Conservation (phyloP, 805 yeast species). For the Wickerhamiella cacticola region DNA sequence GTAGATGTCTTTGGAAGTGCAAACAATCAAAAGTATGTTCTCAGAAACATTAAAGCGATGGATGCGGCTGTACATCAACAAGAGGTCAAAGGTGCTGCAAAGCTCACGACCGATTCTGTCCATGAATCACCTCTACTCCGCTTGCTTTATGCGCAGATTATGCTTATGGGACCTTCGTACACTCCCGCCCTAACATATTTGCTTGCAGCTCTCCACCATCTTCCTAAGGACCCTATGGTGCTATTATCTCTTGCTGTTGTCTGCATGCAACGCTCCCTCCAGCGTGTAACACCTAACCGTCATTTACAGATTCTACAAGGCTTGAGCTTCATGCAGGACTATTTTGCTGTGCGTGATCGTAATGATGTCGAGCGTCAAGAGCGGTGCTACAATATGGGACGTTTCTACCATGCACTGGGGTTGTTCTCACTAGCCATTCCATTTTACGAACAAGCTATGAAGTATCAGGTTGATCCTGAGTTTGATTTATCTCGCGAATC, state of each 20-base stretch:
- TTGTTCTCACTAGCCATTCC: slow-evolving; percentile 57
- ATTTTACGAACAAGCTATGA: slow-evolving; percentile 60
- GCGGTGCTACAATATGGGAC: slow-evolving; percentile 67
- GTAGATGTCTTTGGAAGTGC: slow-evolving; percentile 56
- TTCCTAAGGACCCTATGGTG: slow-evolving; percentile 67
- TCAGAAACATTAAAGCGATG: slow-evolving; percentile 80
- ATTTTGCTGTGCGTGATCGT: slow-evolving; percentile 39
- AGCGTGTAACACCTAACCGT: slow-evolving; percentile 71
- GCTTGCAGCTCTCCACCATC: slow-evolving; percentile 53
- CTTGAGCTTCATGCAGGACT: slow-evolving; percentile 61
- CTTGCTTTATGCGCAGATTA: slow-evolving; percentile 65
- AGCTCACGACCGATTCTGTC: slow-evolving; percentile 32
- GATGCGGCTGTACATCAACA: slow-evolving; percentile 52
- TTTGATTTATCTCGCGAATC: slow-evolving; percentile 62
- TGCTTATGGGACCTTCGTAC: slow-evolving; percentile 73
- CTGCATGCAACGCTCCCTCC: slow-evolving; percentile 83
- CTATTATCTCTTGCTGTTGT: slow-evolving; percentile 64
- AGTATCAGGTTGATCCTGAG: slow-evolving; percentile 34
- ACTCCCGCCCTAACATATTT: slow-evolving; percentile 71
- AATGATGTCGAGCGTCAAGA: slow-evolving; percentile 44
- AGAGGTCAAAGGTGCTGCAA: slow-evolving; percentile 67
- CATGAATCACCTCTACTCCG: slow-evolving; percentile 48
- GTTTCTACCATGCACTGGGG: slow-evolving; percentile 76
- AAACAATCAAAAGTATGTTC: slow-evolving; percentile 77
- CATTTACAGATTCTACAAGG: slow-evolving; percentile 86